A percentile compares a stretch with the other conserved stretches of the same genome.
phyloP scores from a whole-genome alignment of 306 rosid genomes.

The Senna tora region DNA sequence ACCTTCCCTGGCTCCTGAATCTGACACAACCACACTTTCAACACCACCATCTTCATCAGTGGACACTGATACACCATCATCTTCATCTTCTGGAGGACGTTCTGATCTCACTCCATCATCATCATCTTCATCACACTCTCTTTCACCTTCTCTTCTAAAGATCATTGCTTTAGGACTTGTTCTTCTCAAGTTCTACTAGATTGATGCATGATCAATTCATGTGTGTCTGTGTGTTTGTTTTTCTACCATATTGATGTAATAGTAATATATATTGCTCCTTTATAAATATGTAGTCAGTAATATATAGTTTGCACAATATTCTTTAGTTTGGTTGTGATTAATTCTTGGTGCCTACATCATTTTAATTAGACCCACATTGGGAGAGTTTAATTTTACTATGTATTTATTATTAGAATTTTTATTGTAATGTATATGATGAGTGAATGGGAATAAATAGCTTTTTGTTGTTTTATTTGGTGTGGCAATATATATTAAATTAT shows the following conservation, averaged over 20 bases:
- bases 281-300: background rate
- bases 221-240: conserved; percentile 18
- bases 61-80: conserved; percentile 55
- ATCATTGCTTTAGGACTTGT: background rate
- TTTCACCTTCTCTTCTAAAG: conserved; percentile 1
- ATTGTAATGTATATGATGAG: conserved; percentile 26
- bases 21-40: conserved; percentile 45
- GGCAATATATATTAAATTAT: too few species aligned
- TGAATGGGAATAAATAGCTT: conserved; percentile 24
- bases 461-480: conserved; percentile 22
- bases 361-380: conserved; percentile 41
- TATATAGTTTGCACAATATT: background rate
- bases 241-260: conserved; percentile 7
- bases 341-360: conserved; percentile 10
- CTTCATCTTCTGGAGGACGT: conserved; percentile 60
- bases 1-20: conserved; percentile 68
- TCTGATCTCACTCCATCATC: conserved; percentile 67
- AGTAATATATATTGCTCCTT: background rate
- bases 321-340: conserved; percentile 29
- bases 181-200: conserved; percentile 36
- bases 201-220: conserved; percentile 5
- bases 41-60: conserved; percentile 42
- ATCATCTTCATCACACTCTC: background rate
- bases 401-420: conserved; percentile 24
- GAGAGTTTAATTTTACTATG: conserved; percentile 15